These are phyloP conservation scores for Backusella luteola DNA, from an alignment of 192 early-diverging fungal genomes.

Conservation along the genomic window DNA sequence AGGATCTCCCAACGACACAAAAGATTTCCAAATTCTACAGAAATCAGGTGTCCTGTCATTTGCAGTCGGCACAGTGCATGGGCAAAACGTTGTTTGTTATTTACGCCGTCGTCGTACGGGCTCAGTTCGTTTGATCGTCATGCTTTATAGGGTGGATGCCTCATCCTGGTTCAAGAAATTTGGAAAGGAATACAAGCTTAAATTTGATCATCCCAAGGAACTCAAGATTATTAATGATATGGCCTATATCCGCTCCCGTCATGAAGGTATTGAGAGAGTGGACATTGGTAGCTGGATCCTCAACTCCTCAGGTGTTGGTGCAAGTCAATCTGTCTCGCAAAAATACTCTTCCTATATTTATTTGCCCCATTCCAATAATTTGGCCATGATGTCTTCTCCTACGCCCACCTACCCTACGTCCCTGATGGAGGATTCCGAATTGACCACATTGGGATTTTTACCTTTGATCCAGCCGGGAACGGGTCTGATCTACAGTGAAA, in stretches of 20 bases:
- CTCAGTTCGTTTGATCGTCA: conserved; percentile 2
- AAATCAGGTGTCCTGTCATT: conserved; percentile 13
- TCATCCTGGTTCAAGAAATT: neutral
- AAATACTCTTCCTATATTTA: neutral
- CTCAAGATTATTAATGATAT: conserved; percentile 7
- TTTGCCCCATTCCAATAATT: conserved; percentile 4
- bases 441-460: neutral
- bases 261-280: conserved; percentile 1
- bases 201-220: neutral
- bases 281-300: neutral
- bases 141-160: neutral
- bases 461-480: neutral
- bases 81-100: neutral
- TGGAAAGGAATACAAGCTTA: conserved; percentile 3
- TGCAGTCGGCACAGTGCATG: conserved; percentile 6
- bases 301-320: neutral
- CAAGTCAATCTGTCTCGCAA: neutral
- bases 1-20: neutral
- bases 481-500: conserved; percentile 4
- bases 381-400: neutral
- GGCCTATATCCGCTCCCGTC: conserved; percentile 1
- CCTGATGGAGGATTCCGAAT: neutral
- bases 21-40: conserved; percentile 8
- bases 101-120: conserved; percentile 11
- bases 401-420: neutral